phyloP scores from a whole-genome alignment of 176 grass and related monocot genomes.

The Canna indica region DNA sequence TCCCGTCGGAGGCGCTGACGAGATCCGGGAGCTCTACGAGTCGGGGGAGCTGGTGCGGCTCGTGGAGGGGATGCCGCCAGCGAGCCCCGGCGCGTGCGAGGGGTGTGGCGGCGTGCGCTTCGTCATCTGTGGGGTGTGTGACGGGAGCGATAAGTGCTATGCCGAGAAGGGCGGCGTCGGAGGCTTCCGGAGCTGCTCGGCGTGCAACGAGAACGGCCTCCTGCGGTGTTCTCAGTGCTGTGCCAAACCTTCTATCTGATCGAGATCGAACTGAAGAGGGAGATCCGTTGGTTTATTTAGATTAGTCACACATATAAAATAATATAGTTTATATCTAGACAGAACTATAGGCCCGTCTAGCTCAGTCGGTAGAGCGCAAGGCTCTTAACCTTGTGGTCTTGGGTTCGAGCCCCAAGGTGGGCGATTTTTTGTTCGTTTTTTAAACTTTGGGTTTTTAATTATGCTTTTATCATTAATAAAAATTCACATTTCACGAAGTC shows the following conservation, averaged over 20 bases:
- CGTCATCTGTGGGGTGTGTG: constrained; percentile 39
- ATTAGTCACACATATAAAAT: too few species aligned
- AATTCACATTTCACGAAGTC: too few species aligned
- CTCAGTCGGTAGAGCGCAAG: too few species aligned
- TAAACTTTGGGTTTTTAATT: too few species aligned
- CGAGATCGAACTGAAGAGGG: constrained; percentile 8
- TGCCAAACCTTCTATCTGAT: constrained; percentile 31
- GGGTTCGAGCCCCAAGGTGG: too few species aligned
- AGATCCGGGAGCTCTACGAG: constrained; percentile 6
- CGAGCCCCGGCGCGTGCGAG: background rate
- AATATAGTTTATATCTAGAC: too few species aligned
- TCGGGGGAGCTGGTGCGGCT: background rate
- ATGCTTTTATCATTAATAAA: too few species aligned
- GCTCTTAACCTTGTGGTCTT: too few species aligned
- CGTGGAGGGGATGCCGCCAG: background rate
- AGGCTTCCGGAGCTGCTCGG: constrained; percentile 55
- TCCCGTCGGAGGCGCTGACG: constrained; percentile 4
- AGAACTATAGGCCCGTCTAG: too few species aligned
- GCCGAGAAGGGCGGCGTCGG: constrained; percentile 53
- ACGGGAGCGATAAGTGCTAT: constrained; percentile 57
- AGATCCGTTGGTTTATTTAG: too few species aligned
- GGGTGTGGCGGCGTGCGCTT: constrained; percentile 58
- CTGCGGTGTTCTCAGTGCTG: constrained; percentile 48
- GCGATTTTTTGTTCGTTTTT: too few species aligned
- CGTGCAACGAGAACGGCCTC: constrained; percentile 94